Evolutionary conservation across 768 basidiomycete species (phyloP).

Genomic region (Tricholoma bakamatsutake): DNA sequence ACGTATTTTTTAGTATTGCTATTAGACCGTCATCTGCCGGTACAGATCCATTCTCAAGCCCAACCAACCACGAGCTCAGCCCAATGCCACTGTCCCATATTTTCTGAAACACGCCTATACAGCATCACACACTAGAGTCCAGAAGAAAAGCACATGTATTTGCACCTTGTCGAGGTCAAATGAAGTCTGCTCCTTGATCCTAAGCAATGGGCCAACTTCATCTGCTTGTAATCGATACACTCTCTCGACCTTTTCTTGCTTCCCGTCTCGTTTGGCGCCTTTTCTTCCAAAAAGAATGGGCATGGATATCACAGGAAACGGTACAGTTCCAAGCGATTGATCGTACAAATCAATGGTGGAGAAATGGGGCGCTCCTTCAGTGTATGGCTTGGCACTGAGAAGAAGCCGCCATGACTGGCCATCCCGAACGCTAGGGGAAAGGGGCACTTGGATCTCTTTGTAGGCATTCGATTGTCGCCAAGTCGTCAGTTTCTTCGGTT

Average conservation of each 20-base stretch:
- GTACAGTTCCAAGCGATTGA: conserved; percentile 32
- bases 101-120: conserved; percentile 57
- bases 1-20: conserved; percentile 22
- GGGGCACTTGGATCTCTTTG: conserved; percentile 64
- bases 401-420: conserved; percentile 65
- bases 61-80: conserved; percentile 70
- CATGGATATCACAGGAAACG: conserved; percentile 65
- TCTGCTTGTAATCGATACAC: conserved; percentile 36
- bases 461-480: conserved; percentile 67
- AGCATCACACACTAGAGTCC: conserved; percentile 14
- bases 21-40: conserved; percentile 1
- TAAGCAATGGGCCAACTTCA: conserved; percentile 26
- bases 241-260: conserved; percentile 67
- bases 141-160: not conserved
- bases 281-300: conserved; percentile 43
- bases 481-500: conserved; percentile 62
- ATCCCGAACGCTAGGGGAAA: conserved; percentile 45
- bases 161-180: conserved; percentile 91
- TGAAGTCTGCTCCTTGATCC: conserved; percentile 73
- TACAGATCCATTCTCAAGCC: conserved; percentile 18
- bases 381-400: conserved; percentile 34
- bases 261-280: conserved; percentile 27
- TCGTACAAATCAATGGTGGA: conserved; percentile 38
- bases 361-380: conserved; percentile 15
- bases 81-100: conserved; percentile 94